Evolutionary conservation across 768 basidiomycete genomes (phyloP), one percentile per base, ranked within the genome.

Genomic region (Mycena rebaudengoi): DNA sequence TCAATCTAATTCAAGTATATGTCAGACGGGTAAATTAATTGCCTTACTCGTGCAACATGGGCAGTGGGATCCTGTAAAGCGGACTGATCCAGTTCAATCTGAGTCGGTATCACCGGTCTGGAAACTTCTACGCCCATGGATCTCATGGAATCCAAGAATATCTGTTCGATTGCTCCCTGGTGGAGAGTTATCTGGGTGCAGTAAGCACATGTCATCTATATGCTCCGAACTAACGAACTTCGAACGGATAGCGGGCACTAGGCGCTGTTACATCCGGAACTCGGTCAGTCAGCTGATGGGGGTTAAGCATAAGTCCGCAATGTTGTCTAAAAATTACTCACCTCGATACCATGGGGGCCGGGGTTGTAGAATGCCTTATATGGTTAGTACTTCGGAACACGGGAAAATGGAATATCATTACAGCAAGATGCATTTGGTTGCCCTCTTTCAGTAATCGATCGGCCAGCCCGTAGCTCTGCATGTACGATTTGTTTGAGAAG

Each of bases 381-480:
- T 39, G 30, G 18, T 46, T 40, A 41, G 37, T 26, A 30, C 2
- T 50, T 30, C 50, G 7, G 29, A 16, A 32, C n/a, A 26, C 35
- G 23, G 25, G 13, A 51, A 26, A n/a, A n/a, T n/a, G n/a, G 8
- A 40, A 43, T 37, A 12, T 11, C 78, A 86, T 62, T 73, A 92
- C 91, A 53, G 86, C 86, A 75, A 86, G 83, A 62, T 91, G 86
- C 82, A 94, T 81, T 49, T 91, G 89, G 60, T 86, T 87, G 6
- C 86, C 91, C 68, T 91, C 85, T 39, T 75, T 80, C 25, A 92
- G 62, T 21, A 94, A 70, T 4, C 85, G 82, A 18, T 91, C 88
- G 0, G 85, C 89, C 7, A 94, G 82, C 7, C 91, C 92, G 75
- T 94, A 93, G 64, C 91, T 94, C 91, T 93, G 52, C 12, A 20